Base-by-base conservation (phyloP, 805 yeast species). In the Wickerhamomyces alni region DNA sequence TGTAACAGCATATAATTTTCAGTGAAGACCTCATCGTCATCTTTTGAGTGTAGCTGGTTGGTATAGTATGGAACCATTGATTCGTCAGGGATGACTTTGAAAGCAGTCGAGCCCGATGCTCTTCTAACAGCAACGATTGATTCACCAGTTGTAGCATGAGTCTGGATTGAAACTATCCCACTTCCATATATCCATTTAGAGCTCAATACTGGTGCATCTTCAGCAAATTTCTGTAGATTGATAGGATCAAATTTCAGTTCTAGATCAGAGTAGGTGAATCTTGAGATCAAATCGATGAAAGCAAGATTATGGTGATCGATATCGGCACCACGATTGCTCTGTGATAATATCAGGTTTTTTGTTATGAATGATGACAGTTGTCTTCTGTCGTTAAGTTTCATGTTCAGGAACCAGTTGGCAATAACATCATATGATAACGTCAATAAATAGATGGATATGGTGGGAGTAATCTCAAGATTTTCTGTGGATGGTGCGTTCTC, bases 401-500 rank as follows among this genome's bases (percentile, higher is more conserved):
- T 71, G 40, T 80, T 75, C 49, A 86, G 60, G 47, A 80, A 86
- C 89, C 94, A 84, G 32, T 72, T 69, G 2, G 82, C 65, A 19
- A 87, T 75, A 3, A 85, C 83, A 35, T 69, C 71, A 54, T 81
- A 84, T 0, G 95, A 83, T 35, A 82, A 62, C 1, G 78, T 65
- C 19, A 74, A 62, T 22, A 82, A 63, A 54, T 84, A 87, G 36
- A 75, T 78, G 0, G 84, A 69, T 33, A 84, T 50, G 2, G 70
- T 67, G 2, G 75, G 70, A 0, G 76, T 66, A 7, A 73, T 62
- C 39, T 65, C 72, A 29, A 62, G 55, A 4, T 65, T 48, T 9
- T 56, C 63, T 7, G 86, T 78, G 0, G 83, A 76, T 1, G 83
- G 78, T 19, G 69, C 61, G 5, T 63, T 63, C 30, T 77, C 85